phyloP scores from a whole-genome alignment of 768 basidiomycete species.

The Exidia glandulosa region DNA sequence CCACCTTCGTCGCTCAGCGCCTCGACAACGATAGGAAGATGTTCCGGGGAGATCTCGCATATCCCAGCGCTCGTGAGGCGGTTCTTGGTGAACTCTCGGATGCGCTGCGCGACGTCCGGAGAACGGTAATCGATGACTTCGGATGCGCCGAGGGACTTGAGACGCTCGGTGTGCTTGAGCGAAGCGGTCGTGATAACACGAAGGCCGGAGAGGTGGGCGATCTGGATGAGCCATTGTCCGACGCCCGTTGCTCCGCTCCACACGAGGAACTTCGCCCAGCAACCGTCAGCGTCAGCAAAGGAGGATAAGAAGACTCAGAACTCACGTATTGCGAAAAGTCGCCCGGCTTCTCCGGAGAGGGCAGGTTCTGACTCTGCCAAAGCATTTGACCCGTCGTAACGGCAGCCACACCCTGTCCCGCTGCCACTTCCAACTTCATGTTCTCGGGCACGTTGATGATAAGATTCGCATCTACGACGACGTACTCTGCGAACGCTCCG shows the following conservation, averaged over 20 bases:
- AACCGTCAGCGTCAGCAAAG: too few species aligned
- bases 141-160: background rate
- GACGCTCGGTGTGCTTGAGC: background rate
- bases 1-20: too few species aligned
- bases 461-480: constrained; percentile 13
- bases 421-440: constrained; percentile 6
- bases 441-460: background rate
- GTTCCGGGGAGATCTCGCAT: too few species aligned
- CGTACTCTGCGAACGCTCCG: constrained; percentile 21
- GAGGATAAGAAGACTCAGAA: too few species aligned
- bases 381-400: constrained; percentile 8
- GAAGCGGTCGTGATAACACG: background rate
- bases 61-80: too few species aligned
- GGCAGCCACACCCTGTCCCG: constrained; percentile 6
- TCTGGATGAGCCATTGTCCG: background rate
- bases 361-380: background rate
- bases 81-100: background rate
- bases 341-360: background rate
- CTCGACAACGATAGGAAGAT: too few species aligned
- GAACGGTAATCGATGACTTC: background rate
- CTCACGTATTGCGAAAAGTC: too few species aligned
- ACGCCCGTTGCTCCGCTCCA: constrained; percentile 19
- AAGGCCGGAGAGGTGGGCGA: background rate
- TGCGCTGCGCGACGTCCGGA: background rate
- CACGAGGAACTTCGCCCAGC: constrained; percentile 14